A percentile compares a stretch with the other conserved stretches of the same genome.
phyloP scores from a whole-genome alignment of 148 eudicot genomes.

The Rhododendron ferrugineum region DNA sequence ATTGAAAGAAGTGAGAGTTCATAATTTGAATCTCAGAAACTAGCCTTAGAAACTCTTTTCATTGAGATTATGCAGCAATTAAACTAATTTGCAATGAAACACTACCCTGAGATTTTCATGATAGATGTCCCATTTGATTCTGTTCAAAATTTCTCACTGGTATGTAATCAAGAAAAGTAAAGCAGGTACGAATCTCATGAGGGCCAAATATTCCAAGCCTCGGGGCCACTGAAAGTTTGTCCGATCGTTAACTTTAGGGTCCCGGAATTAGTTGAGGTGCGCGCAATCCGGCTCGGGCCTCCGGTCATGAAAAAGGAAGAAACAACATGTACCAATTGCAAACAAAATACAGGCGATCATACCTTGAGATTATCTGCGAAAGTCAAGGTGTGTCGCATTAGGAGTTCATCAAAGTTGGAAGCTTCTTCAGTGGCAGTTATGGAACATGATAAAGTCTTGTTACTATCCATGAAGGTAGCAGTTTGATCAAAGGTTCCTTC shows the following conservation, averaged over 20 bases:
- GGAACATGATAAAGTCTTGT: neutral
- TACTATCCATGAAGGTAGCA: conserved; percentile 18
- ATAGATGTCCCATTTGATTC: neutral
- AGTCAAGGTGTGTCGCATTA: conserved; percentile 24
- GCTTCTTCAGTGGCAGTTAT: conserved; percentile 10
- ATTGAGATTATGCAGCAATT: neutral
- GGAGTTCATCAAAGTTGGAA: conserved; percentile 36
- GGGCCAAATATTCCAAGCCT: too few species aligned
- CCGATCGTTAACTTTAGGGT: too few species aligned
- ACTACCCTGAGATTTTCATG: neutral
- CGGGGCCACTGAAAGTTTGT: too few species aligned
- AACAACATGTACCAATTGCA: neutral
- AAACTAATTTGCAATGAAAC: neutral
- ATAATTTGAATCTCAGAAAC: neutral
- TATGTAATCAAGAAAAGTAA: neutral
- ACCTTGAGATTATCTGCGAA: conserved; percentile 45
- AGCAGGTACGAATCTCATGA: too few species aligned
- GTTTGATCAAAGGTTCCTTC: too few species aligned
- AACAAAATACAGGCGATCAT: neutral
- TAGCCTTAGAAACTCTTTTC: neutral
- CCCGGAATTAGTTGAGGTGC: too few species aligned
- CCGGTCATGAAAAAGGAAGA: too few species aligned
- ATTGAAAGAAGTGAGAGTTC: neutral
- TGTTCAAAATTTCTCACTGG: neutral
- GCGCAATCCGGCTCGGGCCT: too few species aligned